phyloP scores from a whole-genome alignment of 305 asterid species.

The Salvia sclarea region DNA sequence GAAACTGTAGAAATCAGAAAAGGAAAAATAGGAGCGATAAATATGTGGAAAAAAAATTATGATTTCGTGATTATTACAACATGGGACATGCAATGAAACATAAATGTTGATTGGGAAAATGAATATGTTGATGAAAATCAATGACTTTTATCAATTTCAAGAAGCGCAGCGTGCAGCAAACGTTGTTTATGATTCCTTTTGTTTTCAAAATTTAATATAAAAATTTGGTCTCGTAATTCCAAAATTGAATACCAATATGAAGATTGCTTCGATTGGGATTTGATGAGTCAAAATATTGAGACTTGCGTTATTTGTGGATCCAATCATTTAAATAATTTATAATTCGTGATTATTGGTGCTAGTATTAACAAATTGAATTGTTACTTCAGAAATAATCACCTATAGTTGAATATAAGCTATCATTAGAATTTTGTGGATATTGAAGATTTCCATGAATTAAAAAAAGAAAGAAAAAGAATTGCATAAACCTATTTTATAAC shows the following conservation, averaged over 20 bases:
- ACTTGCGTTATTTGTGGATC: not conserved
- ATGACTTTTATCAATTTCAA: constrained; percentile 7
- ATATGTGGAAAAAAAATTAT: not conserved
- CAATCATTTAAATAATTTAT: not conserved
- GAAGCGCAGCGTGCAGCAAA: constrained; percentile 34
- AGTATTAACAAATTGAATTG: too few species aligned
- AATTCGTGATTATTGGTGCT: not conserved
- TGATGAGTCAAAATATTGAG: not conserved
- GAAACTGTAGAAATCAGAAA: too few species aligned
- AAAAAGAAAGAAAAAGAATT: too few species aligned
- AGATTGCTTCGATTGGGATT: not conserved
- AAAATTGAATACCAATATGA: not conserved
- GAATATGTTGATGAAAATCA: not conserved
- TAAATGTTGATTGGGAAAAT: constrained; percentile 5
- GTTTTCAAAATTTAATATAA: not conserved
- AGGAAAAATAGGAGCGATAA: too few species aligned
- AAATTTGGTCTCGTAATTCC: not conserved
- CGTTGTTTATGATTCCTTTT: constrained; percentile 31
- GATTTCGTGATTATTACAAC: constrained; percentile 27
- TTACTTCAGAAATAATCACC: too few species aligned
- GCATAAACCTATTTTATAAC: too few species aligned
- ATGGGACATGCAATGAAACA: not conserved
- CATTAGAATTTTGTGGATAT: too few species aligned
- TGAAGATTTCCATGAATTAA: too few species aligned
- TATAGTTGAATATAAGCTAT: too few species aligned